phyloP scores from a whole-genome alignment of 1,284 basidiomycete genomes.

The Cutaneotrichosporon sp. region DNA sequence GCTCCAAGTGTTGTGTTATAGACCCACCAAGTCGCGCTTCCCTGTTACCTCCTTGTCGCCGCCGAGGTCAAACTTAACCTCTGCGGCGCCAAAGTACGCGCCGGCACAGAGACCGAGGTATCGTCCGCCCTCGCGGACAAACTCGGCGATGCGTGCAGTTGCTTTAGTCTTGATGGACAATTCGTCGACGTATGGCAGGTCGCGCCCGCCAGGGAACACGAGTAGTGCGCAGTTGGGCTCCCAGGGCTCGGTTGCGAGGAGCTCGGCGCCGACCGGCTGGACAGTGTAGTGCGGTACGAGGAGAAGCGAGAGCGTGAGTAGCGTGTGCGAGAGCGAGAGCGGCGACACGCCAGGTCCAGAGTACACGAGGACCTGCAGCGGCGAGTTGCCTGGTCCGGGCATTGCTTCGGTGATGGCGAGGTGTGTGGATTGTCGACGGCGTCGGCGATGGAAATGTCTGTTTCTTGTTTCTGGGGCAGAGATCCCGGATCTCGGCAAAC shows the following conservation, averaged over 20 bases:
- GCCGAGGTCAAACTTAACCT: constrained; percentile 53
- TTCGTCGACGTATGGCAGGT: constrained; percentile 53
- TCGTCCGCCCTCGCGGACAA: constrained; percentile 63
- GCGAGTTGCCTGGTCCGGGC: constrained; percentile 36
- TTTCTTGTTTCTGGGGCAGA: too few relatives aligned
- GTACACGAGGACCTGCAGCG: constrained; percentile 67
- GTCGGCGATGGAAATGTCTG: too few relatives aligned
- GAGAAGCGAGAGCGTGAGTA: constrained; percentile 56
- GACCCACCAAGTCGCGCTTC: constrained; percentile 50
- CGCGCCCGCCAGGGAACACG: constrained; percentile 63
- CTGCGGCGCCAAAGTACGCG: constrained; percentile 53
- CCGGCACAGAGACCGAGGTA: constrained; percentile 64
- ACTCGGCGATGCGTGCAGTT: constrained; percentile 56
- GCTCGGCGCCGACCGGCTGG: constrained; percentile 58
- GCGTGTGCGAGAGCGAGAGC: constrained; percentile 56
- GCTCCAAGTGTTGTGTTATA: not conserved
- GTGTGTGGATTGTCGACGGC: too few relatives aligned
- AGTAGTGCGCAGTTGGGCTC: constrained; percentile 65
- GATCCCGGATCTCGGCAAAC: too few relatives aligned
- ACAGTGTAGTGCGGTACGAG: constrained; percentile 72
- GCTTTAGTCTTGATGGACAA: constrained; percentile 44
- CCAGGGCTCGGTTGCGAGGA: constrained; percentile 70
- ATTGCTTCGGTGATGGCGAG: constrained; percentile 14
- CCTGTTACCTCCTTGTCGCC: constrained; percentile 52
- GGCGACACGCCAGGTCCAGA: constrained; percentile 63